phyloP scores from a whole-genome alignment of 352 stramenopile genomes.

The Phytophthora quininea region DNA sequence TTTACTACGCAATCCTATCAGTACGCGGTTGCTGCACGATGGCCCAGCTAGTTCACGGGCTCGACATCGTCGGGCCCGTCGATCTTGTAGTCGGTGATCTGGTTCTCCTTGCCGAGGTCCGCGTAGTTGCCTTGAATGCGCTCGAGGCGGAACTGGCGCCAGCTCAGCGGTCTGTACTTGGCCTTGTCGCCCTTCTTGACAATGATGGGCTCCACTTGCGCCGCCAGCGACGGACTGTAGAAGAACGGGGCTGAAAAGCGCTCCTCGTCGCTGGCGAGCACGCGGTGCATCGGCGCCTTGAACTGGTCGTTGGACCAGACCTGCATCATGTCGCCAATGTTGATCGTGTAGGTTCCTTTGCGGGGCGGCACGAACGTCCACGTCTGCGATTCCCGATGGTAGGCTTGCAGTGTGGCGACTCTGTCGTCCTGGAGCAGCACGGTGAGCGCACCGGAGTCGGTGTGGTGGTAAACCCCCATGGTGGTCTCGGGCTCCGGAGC shows the following conservation, averaged over 20 bases:
- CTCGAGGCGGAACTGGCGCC: conserved; percentile 87
- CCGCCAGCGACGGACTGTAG: conserved; percentile 68
- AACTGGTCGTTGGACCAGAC: conserved; percentile 68
- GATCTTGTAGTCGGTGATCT: conserved; percentile 84
- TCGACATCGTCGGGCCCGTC: conserved; percentile 23
- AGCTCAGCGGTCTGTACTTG: conserved; percentile 80
- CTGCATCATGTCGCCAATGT: conserved; percentile 67
- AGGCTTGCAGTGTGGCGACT: conserved; percentile 53
- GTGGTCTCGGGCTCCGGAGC: conserved; percentile 42
- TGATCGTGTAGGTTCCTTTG: conserved; percentile 61
- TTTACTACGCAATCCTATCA: not conserved
- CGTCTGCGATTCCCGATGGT: conserved; percentile 43
- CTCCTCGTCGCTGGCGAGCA: conserved; percentile 38
- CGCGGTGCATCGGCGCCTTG: conserved; percentile 55
- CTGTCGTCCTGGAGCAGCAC: conserved; percentile 59
- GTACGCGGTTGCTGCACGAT: not conserved
- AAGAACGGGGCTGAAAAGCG: conserved; percentile 66
- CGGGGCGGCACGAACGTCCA: conserved; percentile 53
- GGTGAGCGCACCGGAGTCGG: conserved; percentile 50
- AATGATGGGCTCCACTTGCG: conserved; percentile 64
- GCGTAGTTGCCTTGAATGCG: conserved; percentile 92
- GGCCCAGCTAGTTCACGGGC: not conserved
- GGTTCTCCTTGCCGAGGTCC: conserved; percentile 92
- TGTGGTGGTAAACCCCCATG: conserved; percentile 66
- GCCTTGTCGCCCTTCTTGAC: conserved; percentile 29